A percentile compares a stretch with the other conserved stretches of the same genome.
Conservation (phyloP, 2,329 filamentous ascomycete species). For the Botrytis deweyae region DNA sequence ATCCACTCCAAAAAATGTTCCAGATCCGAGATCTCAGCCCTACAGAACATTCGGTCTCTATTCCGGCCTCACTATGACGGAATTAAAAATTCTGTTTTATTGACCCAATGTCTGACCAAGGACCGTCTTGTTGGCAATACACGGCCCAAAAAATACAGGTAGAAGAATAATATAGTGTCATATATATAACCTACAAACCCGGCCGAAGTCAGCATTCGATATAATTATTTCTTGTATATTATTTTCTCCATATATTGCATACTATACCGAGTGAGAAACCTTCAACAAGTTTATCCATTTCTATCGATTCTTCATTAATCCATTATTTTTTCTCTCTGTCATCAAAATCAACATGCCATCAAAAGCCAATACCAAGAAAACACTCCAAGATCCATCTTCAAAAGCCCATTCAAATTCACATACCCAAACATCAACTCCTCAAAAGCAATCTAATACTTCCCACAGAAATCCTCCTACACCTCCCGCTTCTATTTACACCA, state of each 20-base stretch:
- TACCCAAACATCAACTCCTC: background rate
- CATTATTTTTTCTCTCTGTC: rapidly evolving
- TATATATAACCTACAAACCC: background rate
- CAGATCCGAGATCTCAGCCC: background rate
- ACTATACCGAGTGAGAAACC: background rate
- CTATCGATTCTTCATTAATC: background rate
- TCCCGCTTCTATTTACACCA: background rate
- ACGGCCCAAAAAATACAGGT: background rate
- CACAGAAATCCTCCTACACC: background rate
- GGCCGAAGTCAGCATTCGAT: background rate
- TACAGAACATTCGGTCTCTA: background rate
- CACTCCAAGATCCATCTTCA: background rate
- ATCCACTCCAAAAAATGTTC: background rate
- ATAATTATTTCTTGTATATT: background rate
- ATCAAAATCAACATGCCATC: background rate
- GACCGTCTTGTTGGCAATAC: background rate
- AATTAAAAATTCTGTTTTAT: background rate
- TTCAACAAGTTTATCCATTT: background rate
- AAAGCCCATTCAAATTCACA: background rate
- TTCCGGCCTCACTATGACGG: background rate
- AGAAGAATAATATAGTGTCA: background rate
- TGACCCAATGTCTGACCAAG: background rate
- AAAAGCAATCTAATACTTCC: background rate
- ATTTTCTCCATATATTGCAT: background rate
- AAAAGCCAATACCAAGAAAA: background rate